Percentiles rank a stretch among this genome's conserved stretches.
Evolutionary conservation across 2,329 filamentous ascomycete species (phyloP).

Genomic region (Rosellinia necatrix): DNA sequence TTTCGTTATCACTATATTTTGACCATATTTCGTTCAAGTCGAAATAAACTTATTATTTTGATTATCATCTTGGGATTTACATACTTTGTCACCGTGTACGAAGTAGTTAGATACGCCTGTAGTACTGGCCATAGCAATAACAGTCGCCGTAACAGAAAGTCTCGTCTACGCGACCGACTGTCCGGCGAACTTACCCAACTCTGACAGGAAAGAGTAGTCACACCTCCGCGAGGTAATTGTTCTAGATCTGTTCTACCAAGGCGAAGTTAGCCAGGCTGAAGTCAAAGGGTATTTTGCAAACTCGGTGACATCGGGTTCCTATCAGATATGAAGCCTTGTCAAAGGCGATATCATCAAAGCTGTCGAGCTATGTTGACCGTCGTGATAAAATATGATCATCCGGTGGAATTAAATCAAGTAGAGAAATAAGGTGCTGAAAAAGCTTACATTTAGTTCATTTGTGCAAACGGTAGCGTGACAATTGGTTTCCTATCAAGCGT

Average conservation of each 20-base stretch:
- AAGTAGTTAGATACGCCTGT: no score
- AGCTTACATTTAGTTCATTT: slow-evolving; percentile 22
- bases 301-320: slow-evolving; percentile 7
- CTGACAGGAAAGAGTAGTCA: no score
- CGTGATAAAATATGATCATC: slow-evolving; percentile 80
- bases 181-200: neutral
- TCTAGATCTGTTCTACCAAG: slow-evolving; percentile 4
- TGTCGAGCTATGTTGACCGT: slow-evolving; percentile 82
- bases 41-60: no score
- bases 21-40: no score
- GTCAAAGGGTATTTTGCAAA: slow-evolving; percentile 38
- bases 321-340: slow-evolving; percentile 63
- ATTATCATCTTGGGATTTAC: no score
- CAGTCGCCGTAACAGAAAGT: no score
- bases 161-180: no score
- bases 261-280: slow-evolving; percentile 13
- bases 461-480: neutral
- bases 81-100: no score
- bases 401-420: slow-evolving; percentile 46
- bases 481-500: slow-evolving; percentile 14
- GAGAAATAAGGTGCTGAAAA: slow-evolving; percentile 12
- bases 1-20: no score
- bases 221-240: no score
- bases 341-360: slow-evolving; percentile 81
- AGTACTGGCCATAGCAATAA: no score